A percentile compares a stretch with the other conserved stretches of the same genome.
Evolutionary conservation across 192 early-diverging fungal species (phyloP).

Genomic region (Lobosporangium transversale): DNA sequence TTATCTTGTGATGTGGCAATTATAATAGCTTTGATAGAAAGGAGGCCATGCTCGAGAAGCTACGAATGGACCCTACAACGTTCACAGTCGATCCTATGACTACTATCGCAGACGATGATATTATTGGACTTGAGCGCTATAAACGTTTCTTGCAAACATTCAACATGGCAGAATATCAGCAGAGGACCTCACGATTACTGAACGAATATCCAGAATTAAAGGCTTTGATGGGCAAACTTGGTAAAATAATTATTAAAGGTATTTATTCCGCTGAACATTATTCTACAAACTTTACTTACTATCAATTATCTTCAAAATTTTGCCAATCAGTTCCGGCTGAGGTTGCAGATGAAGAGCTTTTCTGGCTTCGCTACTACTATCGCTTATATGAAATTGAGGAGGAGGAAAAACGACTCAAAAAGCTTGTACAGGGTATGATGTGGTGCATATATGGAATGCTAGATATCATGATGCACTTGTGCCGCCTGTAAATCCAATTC

Average conservation of each 20-base stretch:
- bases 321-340: constrained; percentile 54
- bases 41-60: constrained; percentile 56
- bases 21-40: constrained; percentile 59
- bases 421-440: constrained; percentile 57
- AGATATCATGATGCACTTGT: no score
- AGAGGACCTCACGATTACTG: constrained; percentile 54
- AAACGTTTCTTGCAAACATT: constrained; percentile 58
- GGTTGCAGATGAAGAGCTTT: constrained; percentile 55
- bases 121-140: constrained; percentile 50
- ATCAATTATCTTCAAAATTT: no score
- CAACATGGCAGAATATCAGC: constrained; percentile 60
- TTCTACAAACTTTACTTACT: background rate
- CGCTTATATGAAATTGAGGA: constrained; percentile 63
- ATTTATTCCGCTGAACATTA: background rate
- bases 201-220: constrained; percentile 58
- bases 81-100: constrained; percentile 55
- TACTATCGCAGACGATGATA: constrained; percentile 42
- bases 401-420: constrained; percentile 59
- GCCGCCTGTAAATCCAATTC: no score
- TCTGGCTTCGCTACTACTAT: constrained; percentile 64
- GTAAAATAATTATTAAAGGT: constrained; percentile 20
- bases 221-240: constrained; percentile 56
- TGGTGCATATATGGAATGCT: background rate
- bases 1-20: no score
- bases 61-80: constrained; percentile 52